Percentiles rank a stretch among this genome's conserved stretches.
These are phyloP conservation scores for Backusella mclennaniae DNA, from an alignment of 192 early-diverging fungal species.

Conservation along the genomic window DNA sequence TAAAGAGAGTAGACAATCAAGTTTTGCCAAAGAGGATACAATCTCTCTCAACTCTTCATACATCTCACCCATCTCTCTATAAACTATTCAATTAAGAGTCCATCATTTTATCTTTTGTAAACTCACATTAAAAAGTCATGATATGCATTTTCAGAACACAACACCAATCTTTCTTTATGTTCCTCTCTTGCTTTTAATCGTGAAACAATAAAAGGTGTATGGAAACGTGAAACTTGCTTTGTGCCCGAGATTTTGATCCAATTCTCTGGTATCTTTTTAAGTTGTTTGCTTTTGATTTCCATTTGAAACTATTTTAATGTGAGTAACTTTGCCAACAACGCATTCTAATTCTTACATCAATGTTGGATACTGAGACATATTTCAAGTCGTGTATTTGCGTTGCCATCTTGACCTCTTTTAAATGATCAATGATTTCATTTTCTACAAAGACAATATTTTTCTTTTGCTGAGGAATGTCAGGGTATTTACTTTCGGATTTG, in stretches of 20 bases:
- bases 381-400: slow-evolving; percentile 48
- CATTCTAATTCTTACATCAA: slow-evolving; percentile 42
- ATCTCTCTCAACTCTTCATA: slow-evolving; percentile 59
- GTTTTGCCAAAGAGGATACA: slow-evolving; percentile 50
- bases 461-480: slow-evolving; percentile 45
- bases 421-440: slow-evolving; percentile 49
- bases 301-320: slow-evolving; percentile 53
- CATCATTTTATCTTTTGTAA: neutral
- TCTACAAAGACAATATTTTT: slow-evolving; percentile 56
- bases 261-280: slow-evolving; percentile 57
- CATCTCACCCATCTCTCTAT: slow-evolving; percentile 49
- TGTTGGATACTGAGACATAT: slow-evolving; percentile 64
- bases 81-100: too few species aligned
- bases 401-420: slow-evolving; percentile 46
- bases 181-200: slow-evolving; percentile 57
- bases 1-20: slow-evolving; percentile 70
- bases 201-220: slow-evolving; percentile 56
- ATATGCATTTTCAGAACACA: slow-evolving; percentile 59
- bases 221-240: slow-evolving; percentile 68
- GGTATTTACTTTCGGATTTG: slow-evolving; percentile 46
- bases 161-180: slow-evolving; percentile 48
- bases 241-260: slow-evolving; percentile 75
- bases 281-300: slow-evolving; percentile 60
- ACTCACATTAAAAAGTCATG: slow-evolving; percentile 40
- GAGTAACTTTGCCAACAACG: neutral